A percentile compares a stretch with the other conserved stretches of the same genome.
phyloP scores from a whole-genome alignment of 163 green algal genomes.

The Chlorella variabilis region DNA sequence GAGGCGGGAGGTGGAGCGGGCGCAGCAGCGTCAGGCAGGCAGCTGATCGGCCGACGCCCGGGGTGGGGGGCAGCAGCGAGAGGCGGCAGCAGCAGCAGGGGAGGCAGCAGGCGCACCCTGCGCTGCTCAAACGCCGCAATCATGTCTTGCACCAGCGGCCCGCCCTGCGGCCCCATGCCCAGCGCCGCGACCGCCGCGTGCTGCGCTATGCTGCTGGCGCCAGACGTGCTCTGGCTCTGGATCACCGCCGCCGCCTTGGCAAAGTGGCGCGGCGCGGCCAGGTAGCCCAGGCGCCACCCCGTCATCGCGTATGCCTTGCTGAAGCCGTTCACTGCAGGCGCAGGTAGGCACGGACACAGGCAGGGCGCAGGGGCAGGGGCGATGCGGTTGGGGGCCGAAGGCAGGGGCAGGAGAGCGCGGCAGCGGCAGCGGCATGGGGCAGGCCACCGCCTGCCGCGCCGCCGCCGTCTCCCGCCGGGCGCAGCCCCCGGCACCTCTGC shows the following conservation, averaged over 20 bases:
- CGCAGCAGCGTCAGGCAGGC: not conserved
- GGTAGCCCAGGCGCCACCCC: constrained; percentile 98
- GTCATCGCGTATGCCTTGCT: constrained; percentile 89
- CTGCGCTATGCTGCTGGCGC: constrained; percentile 91
- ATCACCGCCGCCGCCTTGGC: constrained; percentile 85
- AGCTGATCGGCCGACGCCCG: no score
- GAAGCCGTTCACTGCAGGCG: constrained; percentile 97
- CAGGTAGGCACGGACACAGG: constrained; percentile 58
- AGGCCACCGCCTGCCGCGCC: no score
- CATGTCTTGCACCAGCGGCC: constrained; percentile 84
- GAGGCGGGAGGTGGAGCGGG: no score
- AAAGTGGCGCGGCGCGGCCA: constrained; percentile 89
- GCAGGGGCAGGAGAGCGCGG: no score
- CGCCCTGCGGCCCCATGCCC: constrained; percentile 80
- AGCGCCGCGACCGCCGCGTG: constrained; percentile 92
- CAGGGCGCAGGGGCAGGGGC: no score
- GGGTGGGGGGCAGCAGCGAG: not conserved
- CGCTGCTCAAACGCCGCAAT: constrained; percentile 83
- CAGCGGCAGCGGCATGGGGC: no score
- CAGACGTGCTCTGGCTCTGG: constrained; percentile 91
- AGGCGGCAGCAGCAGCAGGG: not conserved
- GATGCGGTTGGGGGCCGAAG: no score
- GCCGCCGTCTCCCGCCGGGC: no score
- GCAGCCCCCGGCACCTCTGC: no score
- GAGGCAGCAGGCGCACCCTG: constrained; percentile 48